A percentile compares a stretch with the other conserved stretches of the same genome.
Evolutionary conservation across 179 eudicot species (phyloP).

Genomic region (Amaranthus tricolor): DNA sequence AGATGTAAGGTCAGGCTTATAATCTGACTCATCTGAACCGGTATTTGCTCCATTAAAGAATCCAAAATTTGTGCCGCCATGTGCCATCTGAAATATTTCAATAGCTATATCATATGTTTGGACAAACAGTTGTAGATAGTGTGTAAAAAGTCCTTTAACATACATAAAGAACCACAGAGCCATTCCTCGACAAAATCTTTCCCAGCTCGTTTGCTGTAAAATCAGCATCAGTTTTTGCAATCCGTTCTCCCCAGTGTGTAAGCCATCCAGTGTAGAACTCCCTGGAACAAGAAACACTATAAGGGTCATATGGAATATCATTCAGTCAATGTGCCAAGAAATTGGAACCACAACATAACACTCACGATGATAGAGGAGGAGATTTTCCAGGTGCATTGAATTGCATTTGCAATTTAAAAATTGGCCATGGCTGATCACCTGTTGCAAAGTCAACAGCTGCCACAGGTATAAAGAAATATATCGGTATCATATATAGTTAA

Average conservation of each 20-base stretch:
- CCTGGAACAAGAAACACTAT: constrained; percentile 40
- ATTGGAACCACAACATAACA: constrained; percentile 13
- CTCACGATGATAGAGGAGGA: constrained; percentile 91
- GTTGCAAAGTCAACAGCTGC: constrained; percentile 91
- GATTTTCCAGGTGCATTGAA: constrained; percentile 97
- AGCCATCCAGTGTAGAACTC: constrained; percentile 99
- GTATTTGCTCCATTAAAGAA: constrained; percentile 92
- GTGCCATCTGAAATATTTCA: constrained; percentile 68
- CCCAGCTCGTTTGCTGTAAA: constrained; percentile 71
- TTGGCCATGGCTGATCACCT: constrained; percentile 94
- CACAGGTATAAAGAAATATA: constrained; percentile 21
- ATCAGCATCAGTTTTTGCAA: constrained; percentile 69
- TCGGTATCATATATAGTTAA: background rate
- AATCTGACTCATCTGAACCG: constrained; percentile 65
- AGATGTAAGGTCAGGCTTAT: constrained; percentile 95
- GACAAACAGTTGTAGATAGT: constrained; percentile 16
- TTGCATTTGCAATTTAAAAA: constrained; percentile 81
- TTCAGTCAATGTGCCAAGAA: background rate
- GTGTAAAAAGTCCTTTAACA: constrained; percentile 29
- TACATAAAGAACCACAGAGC: constrained; percentile 94
- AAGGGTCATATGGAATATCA: constrained; percentile 23
- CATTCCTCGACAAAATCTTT: constrained; percentile 76
- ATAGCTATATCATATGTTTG: constrained; percentile 20
- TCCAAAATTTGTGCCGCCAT: constrained; percentile 98
- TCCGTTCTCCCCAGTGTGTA: constrained; percentile 92